A percentile compares a stretch with the other conserved stretches of the same genome.
Evolutionary conservation across 2,329 filamentous ascomycete genomes (phyloP).

Genomic region (Rutstroemia sp.): DNA sequence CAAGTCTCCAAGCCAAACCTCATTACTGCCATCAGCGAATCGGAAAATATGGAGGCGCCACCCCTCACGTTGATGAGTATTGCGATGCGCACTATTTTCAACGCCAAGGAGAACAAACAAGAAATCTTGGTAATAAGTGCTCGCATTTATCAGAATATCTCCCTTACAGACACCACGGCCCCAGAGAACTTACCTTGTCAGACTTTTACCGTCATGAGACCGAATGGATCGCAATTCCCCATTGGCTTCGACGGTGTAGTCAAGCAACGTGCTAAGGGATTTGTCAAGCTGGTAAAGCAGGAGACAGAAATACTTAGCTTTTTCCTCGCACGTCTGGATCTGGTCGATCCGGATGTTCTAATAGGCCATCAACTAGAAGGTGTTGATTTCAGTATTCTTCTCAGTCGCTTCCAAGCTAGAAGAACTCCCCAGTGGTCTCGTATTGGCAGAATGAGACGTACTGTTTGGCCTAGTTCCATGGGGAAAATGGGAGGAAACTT

Average conservation of each 20-base stretch:
- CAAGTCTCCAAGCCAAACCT: slow-evolving; percentile 70
- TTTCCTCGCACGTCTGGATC: slow-evolving; percentile 82
- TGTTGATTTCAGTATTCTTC: slow-evolving; percentile 85
- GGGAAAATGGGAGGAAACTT: slow-evolving; percentile 82
- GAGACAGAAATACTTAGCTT: slow-evolving; percentile 81
- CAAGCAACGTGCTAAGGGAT: slow-evolving; percentile 62
- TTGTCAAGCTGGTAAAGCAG: slow-evolving; percentile 73
- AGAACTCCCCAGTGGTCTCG: slow-evolving; percentile 94
- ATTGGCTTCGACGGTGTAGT: slow-evolving; percentile 77
- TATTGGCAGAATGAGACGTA: slow-evolving; percentile 76
- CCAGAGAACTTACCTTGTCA: slow-evolving; percentile 83
- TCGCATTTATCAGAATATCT: slow-evolving; percentile 86
- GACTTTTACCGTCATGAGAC: slow-evolving; percentile 87
- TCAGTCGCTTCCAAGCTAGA: slow-evolving; percentile 80
- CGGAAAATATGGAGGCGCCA: slow-evolving; percentile 74
- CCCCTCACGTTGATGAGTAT: slow-evolving; percentile 95
- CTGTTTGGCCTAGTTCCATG: slow-evolving; percentile 80
- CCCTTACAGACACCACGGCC: slow-evolving; percentile 77
- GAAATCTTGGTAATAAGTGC: slow-evolving; percentile 90
- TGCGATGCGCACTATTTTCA: slow-evolving; percentile 79
- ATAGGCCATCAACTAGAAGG: slow-evolving; percentile 95
- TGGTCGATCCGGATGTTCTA: slow-evolving; percentile 86
- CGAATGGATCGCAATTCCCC: slow-evolving; percentile 68
- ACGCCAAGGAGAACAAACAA: slow-evolving; percentile 89
- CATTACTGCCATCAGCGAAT: slow-evolving; percentile 65